These are phyloP conservation scores for Chiua sp. DNA, from an alignment of 1,284 basidiomycete genomes.

Conservation along the genomic window DNA sequence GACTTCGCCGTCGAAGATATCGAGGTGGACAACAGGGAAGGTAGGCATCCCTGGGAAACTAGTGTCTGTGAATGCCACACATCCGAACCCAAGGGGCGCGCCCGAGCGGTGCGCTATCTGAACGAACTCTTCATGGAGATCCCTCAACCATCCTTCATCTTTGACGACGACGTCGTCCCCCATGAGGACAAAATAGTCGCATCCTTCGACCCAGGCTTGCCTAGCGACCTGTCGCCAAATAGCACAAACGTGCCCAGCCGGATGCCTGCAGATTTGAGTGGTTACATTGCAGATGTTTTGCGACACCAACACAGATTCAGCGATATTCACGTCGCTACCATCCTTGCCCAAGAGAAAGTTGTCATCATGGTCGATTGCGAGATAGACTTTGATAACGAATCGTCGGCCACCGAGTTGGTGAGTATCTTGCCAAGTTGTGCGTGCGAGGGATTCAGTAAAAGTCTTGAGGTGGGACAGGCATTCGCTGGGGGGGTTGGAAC, in stretches of 20 bases:
- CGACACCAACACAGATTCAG: slow-evolving; percentile 42
- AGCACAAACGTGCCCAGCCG: slow-evolving; percentile 54
- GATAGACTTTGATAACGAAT: slow-evolving; percentile 51
- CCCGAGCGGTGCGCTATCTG: slow-evolving; percentile 35
- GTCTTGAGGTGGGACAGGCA: slow-evolving; percentile 48
- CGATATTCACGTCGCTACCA: slow-evolving; percentile 34
- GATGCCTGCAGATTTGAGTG: slow-evolving; percentile 44
- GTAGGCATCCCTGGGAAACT: slow-evolving; percentile 67
- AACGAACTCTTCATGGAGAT: slow-evolving; percentile 45
- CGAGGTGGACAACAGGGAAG: slow-evolving; percentile 61
- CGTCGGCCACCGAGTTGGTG: slow-evolving; percentile 36
- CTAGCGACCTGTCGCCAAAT: slow-evolving; percentile 59
- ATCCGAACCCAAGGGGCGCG: slow-evolving; percentile 55
- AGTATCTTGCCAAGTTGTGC: slow-evolving; percentile 54
- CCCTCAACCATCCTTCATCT: slow-evolving; percentile 58
- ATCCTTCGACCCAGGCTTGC: slow-evolving; percentile 51
- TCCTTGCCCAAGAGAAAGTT: slow-evolving; percentile 39
- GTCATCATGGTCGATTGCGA: slow-evolving; percentile 60
- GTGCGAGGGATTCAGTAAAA: slow-evolving; percentile 50
- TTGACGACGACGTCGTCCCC: slow-evolving; percentile 58
- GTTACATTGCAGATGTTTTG: slow-evolving; percentile 44
- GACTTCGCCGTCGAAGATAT: slow-evolving; percentile 57
- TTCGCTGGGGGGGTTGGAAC: slow-evolving; percentile 35
- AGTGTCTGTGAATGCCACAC: slow-evolving; percentile 60
- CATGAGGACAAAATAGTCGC: slow-evolving; percentile 59